Conservation (phyloP, 208 protist genomes). For the Naegleria lovaniensis region DNA sequence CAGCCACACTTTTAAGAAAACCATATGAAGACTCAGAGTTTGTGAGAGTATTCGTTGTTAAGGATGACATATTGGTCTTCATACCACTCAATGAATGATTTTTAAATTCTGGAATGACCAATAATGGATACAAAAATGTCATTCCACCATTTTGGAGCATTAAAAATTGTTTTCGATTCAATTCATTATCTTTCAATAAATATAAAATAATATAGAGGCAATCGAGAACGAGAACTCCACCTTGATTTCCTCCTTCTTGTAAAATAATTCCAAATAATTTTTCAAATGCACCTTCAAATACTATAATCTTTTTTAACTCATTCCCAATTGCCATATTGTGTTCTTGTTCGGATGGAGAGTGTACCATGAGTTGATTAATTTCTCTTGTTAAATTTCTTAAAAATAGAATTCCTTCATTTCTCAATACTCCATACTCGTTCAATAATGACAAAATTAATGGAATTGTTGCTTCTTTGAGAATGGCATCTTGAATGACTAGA, state of each 20-base stretch:
- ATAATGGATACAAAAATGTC: background rate
- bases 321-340: background rate
- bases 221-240: background rate
- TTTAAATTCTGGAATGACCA: background rate
- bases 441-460: background rate
- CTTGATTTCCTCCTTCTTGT: background rate
- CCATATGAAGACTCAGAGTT: background rate
- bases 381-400: background rate
- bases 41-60: too few species aligned
- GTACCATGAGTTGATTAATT: too few species aligned
- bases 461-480: background rate
- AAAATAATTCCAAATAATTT: conserved; percentile 15
- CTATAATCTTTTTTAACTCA: conserved; percentile 19
- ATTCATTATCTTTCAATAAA: conserved; percentile 15
- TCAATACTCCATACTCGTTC: background rate
- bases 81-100: too few species aligned
- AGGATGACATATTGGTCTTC: too few species aligned
- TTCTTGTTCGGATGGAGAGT: background rate
- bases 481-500: background rate
- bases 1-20: background rate
- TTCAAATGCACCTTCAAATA: conserved; percentile 11
- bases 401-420: background rate
- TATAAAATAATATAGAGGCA: background rate
- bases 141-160: background rate
- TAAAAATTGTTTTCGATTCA: conserved; percentile 17